Conservation (phyloP, 2,329 filamentous ascomycete genomes). For the Westerdykella aurantiaca region DNA sequence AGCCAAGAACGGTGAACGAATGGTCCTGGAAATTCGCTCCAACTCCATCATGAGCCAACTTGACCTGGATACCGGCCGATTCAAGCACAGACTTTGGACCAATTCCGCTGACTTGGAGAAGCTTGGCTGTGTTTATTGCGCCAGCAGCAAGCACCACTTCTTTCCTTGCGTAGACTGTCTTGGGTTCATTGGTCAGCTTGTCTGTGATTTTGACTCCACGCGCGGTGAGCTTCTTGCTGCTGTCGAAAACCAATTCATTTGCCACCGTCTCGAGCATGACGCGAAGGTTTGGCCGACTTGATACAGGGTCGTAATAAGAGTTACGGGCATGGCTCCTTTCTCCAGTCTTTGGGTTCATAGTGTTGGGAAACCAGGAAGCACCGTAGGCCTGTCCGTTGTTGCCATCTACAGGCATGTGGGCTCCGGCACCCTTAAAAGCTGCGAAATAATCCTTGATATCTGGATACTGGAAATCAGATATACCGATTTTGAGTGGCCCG, state of each 20-base stretch:
- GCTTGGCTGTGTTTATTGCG: slow-evolving; percentile 47
- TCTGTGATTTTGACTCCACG: slow-evolving; percentile 22
- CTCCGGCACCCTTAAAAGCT: slow-evolving; percentile 20
- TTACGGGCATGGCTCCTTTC: slow-evolving; percentile 29
- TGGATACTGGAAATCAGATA: slow-evolving; percentile 24
- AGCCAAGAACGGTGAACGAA: slow-evolving; percentile 17
- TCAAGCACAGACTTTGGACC: slow-evolving; percentile 24
- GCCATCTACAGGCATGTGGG: slow-evolving; percentile 14
- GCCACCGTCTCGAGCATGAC: slow-evolving; percentile 17
- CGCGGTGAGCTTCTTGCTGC: slow-evolving; percentile 13
- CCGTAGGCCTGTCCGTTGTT: slow-evolving; percentile 27
- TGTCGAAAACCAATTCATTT: slow-evolving; percentile 17
- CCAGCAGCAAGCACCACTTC: slow-evolving; percentile 58
- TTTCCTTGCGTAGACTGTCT: slow-evolving; percentile 20
- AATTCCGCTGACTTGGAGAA: slow-evolving; percentile 34
- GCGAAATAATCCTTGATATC: slow-evolving; percentile 20
- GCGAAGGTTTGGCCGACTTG: slow-evolving; percentile 26
- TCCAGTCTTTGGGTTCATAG: slow-evolving; percentile 27
- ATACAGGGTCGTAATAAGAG: slow-evolving; percentile 26
- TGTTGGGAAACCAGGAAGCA: slow-evolving; percentile 34
- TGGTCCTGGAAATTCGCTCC: slow-evolving; percentile 34
- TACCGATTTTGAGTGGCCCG: slow-evolving; percentile 23
- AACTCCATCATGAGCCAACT: slow-evolving; percentile 25
- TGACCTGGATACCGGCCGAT: slow-evolving; percentile 21
- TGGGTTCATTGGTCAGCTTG: slow-evolving; percentile 12